Evolutionary conservation across 2,329 filamentous ascomycete species (phyloP), one percentile per base, ranked within the genome.

Genomic region (Colletotrichum lini): DNA sequence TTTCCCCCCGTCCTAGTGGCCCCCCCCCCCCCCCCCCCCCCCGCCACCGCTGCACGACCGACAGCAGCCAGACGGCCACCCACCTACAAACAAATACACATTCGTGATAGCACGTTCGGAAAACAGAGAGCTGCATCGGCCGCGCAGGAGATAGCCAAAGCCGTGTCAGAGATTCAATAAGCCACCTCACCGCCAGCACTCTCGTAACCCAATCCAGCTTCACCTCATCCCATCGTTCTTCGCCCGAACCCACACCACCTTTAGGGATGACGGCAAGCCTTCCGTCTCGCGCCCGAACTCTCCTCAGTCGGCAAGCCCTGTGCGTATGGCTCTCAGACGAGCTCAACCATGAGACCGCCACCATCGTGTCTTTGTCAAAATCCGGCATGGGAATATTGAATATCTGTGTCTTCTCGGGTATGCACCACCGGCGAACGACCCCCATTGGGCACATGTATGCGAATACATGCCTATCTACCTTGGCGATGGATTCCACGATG

Each of bases 101-200:
- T 38, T 38, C 35, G 21, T 44, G 6, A 35, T 49, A 21, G 57
- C 49, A 38, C 44, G 56, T 35, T 21, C 9, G 8, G 35, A 38
- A 50, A 35, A 23, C 18, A 23, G 47, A 10, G n/a, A 30, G 50
- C 10, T 56, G 45, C 45, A 35, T 47, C 38, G 21, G 45, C 38
- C 52, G 49, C 56, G 56, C 57, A 54, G 15, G 23, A 61, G 67
- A 50, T 30, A 45, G 53, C n/a, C 38, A 13, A 49, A 45, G 42
- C 40, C 13, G 52, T 58, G 50, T 47, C 65, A 42, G 56, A 58
- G 64, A 50, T 68, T 53, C 68, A 71, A 65, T 65, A 71, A 63
- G 68, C 68, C 68, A 71, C 68, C 45, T 35, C 40, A 49, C 62
- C 56, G 45, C 52, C 57, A 40, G 58, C 26, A 45, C 38, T 45